Base-by-base conservation (phyloP, 106 monocot species). In the Dendrobium officinale region DNA sequence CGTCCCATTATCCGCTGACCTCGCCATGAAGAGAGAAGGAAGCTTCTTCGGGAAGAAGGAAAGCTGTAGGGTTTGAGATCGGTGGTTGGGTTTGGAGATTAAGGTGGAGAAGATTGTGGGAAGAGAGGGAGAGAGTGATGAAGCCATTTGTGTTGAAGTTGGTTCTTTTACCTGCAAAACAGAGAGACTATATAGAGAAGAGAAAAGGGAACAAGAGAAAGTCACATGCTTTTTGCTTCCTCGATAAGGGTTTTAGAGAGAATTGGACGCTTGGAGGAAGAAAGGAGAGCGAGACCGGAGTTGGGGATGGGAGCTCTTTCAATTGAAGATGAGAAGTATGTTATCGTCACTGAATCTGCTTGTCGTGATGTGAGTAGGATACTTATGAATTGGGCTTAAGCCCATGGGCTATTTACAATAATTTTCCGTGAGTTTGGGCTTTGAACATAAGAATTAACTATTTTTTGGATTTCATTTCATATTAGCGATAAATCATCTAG, bases 1-100 rank as follows among this genome's bases (percentile, higher is more conserved):
- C 27, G 89, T 78, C 2, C 85, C 91, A 31, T 85, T 87, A 7
- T 85, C 83, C 4, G 79, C 55, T 33, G 85, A 88, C 54, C 83
- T 74, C 1, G 76, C 17, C 5, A 91, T 73, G 75, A 85, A 77
- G 26, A 85, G 73, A 29, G 83, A 79, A 56, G 64, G 67, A 18
- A 33, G 42, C 29, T 66, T 89, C 78, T 18, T 77, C 33, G 78
- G 84, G 82, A 55, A 43, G 17, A 86, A 59, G 18, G 79, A 43
- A 70, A 75, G 74, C 16, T 77, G 82, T 48, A 42, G 18, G 47
- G 41, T 75, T 61, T 55, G 43, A 44, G 79, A 78, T 11, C 49
- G 48, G 26, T 51, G 29, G 44, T 73, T 55, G 79, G 44, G 1
- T 79, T 79, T 84, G 42, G 70, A 51, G 27, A 77, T 79, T 75